Conservation (phyloP, 176 grass and related monocot genomes). For the Calamus simplicifolius region DNA sequence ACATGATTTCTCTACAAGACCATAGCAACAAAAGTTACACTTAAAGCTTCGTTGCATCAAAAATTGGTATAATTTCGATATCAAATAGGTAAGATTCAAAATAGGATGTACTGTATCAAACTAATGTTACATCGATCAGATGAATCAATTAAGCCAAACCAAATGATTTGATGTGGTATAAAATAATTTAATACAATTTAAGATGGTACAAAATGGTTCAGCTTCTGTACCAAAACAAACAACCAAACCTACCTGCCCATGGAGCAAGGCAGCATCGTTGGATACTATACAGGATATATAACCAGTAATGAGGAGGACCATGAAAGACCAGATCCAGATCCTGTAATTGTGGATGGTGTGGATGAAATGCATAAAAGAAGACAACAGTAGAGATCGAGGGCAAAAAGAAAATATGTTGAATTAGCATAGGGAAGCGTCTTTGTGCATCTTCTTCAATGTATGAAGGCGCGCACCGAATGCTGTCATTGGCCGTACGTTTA, state of each 20-base stretch:
- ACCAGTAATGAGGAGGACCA: slow-evolving; percentile 77
- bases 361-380: slow-evolving; percentile 44
- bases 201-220: neutral
- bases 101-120: too few species aligned
- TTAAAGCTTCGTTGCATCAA: too few species aligned
- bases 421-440: too few species aligned
- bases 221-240: neutral
- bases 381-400: neutral
- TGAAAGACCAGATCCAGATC: slow-evolving; percentile 93
- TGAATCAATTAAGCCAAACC: too few species aligned
- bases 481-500: too few species aligned
- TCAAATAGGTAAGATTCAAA: too few species aligned
- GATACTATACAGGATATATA: slow-evolving; percentile 88
- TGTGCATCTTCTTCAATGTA: too few species aligned
- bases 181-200: too few species aligned
- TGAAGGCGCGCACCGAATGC: too few species aligned
- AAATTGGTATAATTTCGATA: too few species aligned
- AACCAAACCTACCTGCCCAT: slow-evolving; percentile 42
- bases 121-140: too few species aligned
- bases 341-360: slow-evolving; percentile 94
- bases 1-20: slow-evolving; percentile 80
- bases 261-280: slow-evolving; percentile 59
- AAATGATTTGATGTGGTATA: too few species aligned
- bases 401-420: neutral
- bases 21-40: neutral